Base-by-base conservation (phyloP, 2,329 filamentous ascomycete genomes). In the Fusarium luffae region DNA sequence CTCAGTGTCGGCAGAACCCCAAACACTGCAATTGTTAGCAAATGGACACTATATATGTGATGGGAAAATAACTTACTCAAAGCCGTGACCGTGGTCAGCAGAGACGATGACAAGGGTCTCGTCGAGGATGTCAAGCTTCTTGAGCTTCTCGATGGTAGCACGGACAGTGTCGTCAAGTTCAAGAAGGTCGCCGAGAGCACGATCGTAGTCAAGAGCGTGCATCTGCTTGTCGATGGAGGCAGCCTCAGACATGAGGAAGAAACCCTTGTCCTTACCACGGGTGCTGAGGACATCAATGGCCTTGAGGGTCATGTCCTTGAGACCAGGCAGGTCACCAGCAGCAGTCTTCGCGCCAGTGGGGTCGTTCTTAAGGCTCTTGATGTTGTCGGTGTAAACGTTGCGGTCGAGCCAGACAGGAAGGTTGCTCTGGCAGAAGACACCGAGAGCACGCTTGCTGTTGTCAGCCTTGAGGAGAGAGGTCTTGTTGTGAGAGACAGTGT, bases 221-320 rank as follows among this genome's bases (percentile, higher is more conserved):
- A 97, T 96, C 85, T 93, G 91, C 85, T 97, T 97, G 82, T 96
- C 93, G 72, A 97, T 92, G 3, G 89, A 93, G 18, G 93, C 93
- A 27, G 91, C 93, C 79, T 97, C 93, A 14, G 90, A 89, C 93
- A 97, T 96, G 76, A 97, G 85, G 85, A 96, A 93, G 86, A 92
- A 97, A 8, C 93, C 93, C 63, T 92, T 86, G 61, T 91, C 85
- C 34, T 86, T 86, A 28, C 89, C 88, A 62, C 88, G 85, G 41
- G 84, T 84, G 78, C 91, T 82, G n/a, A 96, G 87, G 55, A 95
- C 89, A 63, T 95, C 92, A 51, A 96, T 87, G 25, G 93, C 93
- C 83, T 97, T 97, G 73, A 94, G 84, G 0, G 93, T 94, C 93
- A 97, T 97, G 46, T 96, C 92, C 81, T 93, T 95, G 52, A 96